A percentile compares a stretch with the other conserved stretches of the same genome.
These are phyloP conservation scores for Gamarada debralockiae DNA, from an alignment of 495 filamentous ascomycete genomes.

Conservation along the genomic window DNA sequence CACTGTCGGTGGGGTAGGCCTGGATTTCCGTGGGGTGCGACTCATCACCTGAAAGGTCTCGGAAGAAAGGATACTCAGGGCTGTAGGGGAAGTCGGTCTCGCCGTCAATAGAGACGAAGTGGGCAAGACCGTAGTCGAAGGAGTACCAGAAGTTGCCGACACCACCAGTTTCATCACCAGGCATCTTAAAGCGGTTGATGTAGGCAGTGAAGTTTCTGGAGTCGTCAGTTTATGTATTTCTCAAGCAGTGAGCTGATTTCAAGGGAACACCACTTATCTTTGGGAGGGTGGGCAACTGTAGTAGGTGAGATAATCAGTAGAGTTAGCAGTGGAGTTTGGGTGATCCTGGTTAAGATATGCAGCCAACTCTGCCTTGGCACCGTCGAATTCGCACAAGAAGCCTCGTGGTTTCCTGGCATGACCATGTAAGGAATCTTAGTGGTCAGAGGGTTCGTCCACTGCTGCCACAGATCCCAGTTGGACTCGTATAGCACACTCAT, in stretches of 20 bases:
- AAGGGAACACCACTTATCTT: slow-evolving; percentile 20
- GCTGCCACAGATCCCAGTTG: slow-evolving; percentile 52
- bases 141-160: slow-evolving; percentile 56
- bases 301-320: slow-evolving; percentile 37
- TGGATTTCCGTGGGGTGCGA: slow-evolving; percentile 35
- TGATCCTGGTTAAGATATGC: slow-evolving; percentile 39
- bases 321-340: slow-evolving; percentile 27
- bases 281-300: slow-evolving; percentile 39
- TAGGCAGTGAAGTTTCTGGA: slow-evolving; percentile 34
- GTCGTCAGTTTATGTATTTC: too few relatives aligned
- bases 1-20: slow-evolving; percentile 44
- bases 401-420: slow-evolving; percentile 34
- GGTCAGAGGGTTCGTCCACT: slow-evolving; percentile 28
- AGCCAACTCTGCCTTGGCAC: slow-evolving; percentile 39
- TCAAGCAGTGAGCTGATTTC: too few relatives aligned
- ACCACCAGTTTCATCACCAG: slow-evolving; percentile 34
- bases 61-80: slow-evolving; percentile 36
- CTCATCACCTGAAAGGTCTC: slow-evolving; percentile 36
- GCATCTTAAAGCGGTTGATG: slow-evolving; percentile 42
- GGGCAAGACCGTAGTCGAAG: slow-evolving; percentile 52
- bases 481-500: slow-evolving; percentile 49
- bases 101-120: slow-evolving; percentile 46
- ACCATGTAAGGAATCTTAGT: slow-evolving; percentile 32
- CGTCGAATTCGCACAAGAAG: slow-evolving; percentile 43
- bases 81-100: slow-evolving; percentile 42